Evolutionary conservation across 139 green algal genomes (phyloP), one percentile per base, ranked within the genome.

Genomic region (Yamagishiella unicocca): DNA sequence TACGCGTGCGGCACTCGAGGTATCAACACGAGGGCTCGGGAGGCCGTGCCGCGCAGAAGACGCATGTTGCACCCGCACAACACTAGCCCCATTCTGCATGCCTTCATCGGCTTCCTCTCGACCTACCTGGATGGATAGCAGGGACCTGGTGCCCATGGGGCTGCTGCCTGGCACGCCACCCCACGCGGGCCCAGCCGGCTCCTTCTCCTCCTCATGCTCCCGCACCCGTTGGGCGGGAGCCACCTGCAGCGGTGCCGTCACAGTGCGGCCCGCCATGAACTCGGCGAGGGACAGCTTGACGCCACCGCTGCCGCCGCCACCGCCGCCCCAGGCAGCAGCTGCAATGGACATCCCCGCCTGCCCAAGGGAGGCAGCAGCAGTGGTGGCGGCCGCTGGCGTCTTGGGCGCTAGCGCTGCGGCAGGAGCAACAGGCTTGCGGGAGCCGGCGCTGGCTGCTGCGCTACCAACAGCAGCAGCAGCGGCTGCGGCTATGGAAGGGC

Each of bases 241-340:
- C 45, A 78, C 71, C 43, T 72, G 54, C 71, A 38, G 38, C 7
- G 83, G 83, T n/a, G 68, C 45, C 35, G 38, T 67, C 14, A 55
- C 50, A 21, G 83, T 27, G 58, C 53, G 50, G 0, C 50, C 72
- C 4, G 64, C 35, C 75, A 89, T 89, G 64, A 89, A 89, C 27
- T 89, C 85, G 0, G 75, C 85, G 45, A 89, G 85, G 27, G 55
- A 64, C 46, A 89, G 85, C 46, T 61, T 88, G 5, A 83, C 27
- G 68, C 29, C 55, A n/a, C 53, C 83, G 35, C 72, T 31, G 42
- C 79, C 58, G 19, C 61, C 62, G 4, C 61, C 43, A 31, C 42
- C 40, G 43, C 43, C 79, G 43, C 42, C 62, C 1, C 79, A 33
- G 37, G 58, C 78, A 17, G 58, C 42, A 0, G 78, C 58, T 1